These are phyloP conservation scores for Simmondsia chinensis DNA, from an alignment of 148 eudicot genomes.

Conservation along the genomic window DNA sequence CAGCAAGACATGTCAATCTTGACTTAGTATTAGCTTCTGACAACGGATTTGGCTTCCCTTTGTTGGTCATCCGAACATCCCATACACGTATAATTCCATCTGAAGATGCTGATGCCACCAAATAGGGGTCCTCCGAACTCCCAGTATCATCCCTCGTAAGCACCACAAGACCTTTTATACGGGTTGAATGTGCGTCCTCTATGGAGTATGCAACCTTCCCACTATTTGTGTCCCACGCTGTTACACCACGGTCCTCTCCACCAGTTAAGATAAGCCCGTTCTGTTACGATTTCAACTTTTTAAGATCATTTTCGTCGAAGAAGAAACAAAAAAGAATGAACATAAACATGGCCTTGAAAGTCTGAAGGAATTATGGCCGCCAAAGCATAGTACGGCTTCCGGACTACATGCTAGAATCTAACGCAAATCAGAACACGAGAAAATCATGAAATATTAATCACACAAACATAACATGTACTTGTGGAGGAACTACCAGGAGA, in stretches of 20 bases:
- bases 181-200: slow-evolving; percentile 77
- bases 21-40: slow-evolving; percentile 73
- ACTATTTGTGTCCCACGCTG: slow-evolving; percentile 73
- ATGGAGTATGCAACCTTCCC: slow-evolving; percentile 75
- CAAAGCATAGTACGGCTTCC: too few species aligned
- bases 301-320: background rate
- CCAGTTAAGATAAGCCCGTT: slow-evolving; percentile 72
- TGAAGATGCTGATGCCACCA: slow-evolving; percentile 86
- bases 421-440: too few species aligned
- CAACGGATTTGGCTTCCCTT: slow-evolving; percentile 53
- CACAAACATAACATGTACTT: too few species aligned
- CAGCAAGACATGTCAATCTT: slow-evolving; percentile 93
- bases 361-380: too few species aligned
- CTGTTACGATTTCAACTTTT: slow-evolving; percentile 38
- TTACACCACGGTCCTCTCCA: slow-evolving; percentile 75
- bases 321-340: background rate
- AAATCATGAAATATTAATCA: too few species aligned
- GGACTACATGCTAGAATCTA: too few species aligned
- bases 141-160: slow-evolving; percentile 31
- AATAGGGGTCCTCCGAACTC: slow-evolving; percentile 39
- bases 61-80: slow-evolving; percentile 56
- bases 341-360: too few species aligned
- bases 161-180: slow-evolving; percentile 89
- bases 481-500: too few species aligned
- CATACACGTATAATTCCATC: slow-evolving; percentile 90